Percentiles rank a stretch among this genome's conserved stretches.
Conservation (phyloP, 208 protist species). For the Trypanosoma scelopori region DNA sequence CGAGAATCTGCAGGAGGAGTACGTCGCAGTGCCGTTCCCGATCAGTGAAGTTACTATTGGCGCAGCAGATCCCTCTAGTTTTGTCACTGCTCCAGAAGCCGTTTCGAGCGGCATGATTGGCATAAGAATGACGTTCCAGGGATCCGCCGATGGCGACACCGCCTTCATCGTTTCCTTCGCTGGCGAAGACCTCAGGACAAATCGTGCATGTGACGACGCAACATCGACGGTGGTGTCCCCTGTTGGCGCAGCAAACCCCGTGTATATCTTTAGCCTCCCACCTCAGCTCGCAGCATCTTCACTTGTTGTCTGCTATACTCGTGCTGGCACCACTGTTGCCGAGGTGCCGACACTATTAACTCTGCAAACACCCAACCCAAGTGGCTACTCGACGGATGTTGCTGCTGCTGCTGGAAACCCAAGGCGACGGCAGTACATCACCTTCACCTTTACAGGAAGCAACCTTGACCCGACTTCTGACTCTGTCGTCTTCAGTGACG, state of each 20-base stretch:
- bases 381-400: conserved; percentile 64
- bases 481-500: conserved; percentile 68
- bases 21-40: conserved; percentile 64
- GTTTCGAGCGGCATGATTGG: conserved; percentile 33
- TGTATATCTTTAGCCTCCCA: conserved; percentile 61
- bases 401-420: not conserved
- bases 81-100: conserved; percentile 45
- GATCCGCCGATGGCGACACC: conserved; percentile 46
- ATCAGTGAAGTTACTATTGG: conserved; percentile 21
- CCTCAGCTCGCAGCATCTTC: conserved; percentile 26
- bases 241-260: conserved; percentile 41
- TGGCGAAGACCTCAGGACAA: conserved; percentile 35
- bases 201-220: conserved; percentile 69
- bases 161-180: conserved; percentile 76
- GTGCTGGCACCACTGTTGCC: conserved; percentile 63
- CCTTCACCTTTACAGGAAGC: conserved; percentile 58
- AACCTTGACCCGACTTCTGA: conserved; percentile 43
- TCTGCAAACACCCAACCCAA: conserved; percentile 60
- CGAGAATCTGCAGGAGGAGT: conserved; percentile 66
- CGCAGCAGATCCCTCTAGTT: conserved; percentile 55
- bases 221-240: conserved; percentile 35
- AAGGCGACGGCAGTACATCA: conserved; percentile 75
- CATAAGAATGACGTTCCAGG: conserved; percentile 57
- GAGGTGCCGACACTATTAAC: conserved; percentile 81
- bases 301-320: conserved; percentile 79